These are phyloP conservation scores for Eucalyptus leucophloia DNA, from an alignment of 345 rosid genomes.

Conservation along the genomic window DNA sequence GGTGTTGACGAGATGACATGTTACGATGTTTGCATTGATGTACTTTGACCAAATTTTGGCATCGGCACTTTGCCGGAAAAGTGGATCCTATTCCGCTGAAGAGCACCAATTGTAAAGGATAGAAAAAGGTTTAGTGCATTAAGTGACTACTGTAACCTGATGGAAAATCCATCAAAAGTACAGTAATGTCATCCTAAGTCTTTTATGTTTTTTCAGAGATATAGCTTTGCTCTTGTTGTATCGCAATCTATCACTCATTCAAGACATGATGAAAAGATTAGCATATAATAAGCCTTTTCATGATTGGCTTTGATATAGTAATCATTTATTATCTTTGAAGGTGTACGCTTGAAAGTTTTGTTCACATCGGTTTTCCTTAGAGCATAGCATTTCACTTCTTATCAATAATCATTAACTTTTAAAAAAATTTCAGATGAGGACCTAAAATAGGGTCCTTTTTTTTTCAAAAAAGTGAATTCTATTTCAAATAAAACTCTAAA, in stretches of 20 bases:
- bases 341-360: neutral
- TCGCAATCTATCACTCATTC: neutral
- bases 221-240: neutral
- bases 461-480: neutral
- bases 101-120: neutral
- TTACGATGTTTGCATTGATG: too few relatives aligned
- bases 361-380: neutral
- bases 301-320: neutral
- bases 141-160: neutral
- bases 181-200: neutral
- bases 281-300: neutral
- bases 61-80: neutral
- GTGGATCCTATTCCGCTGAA: neutral
- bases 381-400: neutral
- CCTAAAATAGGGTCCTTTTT: neutral
- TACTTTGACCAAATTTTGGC: neutral
- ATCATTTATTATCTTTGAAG: neutral
- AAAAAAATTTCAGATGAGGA: fast-evolving
- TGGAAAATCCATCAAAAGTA: neutral
- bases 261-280: neutral
- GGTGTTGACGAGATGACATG: too few relatives aligned
- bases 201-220: neutral
- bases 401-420: neutral
- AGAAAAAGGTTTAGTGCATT: neutral
- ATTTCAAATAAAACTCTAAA: neutral